phyloP scores from a whole-genome alignment of 2,329 filamentous ascomycete genomes.

The Sarocladium oryzae region DNA sequence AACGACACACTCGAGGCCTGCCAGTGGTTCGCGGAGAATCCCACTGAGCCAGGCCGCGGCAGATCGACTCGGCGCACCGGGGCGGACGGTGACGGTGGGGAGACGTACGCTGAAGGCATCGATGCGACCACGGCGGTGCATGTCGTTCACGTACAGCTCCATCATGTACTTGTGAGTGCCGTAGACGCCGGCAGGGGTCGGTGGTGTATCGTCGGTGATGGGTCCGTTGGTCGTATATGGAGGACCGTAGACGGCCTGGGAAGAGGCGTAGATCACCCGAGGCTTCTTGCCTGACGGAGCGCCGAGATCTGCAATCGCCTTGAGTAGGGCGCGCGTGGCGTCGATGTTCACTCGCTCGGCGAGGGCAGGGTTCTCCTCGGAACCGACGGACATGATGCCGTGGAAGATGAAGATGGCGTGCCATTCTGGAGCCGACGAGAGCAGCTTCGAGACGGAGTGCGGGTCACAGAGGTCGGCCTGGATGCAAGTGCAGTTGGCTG shows the following conservation, averaged over 20 bases:
- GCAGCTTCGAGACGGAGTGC: slow-evolving; percentile 20
- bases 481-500: slow-evolving; percentile 16
- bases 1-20: slow-evolving; percentile 37
- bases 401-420: slow-evolving; percentile 52
- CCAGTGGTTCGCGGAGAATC: slow-evolving; percentile 49
- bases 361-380: slow-evolving; percentile 51
- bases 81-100: slow-evolving; percentile 53
- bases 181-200: slow-evolving; percentile 51
- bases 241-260: slow-evolving; percentile 52
- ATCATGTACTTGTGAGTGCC: slow-evolving; percentile 55
- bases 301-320: slow-evolving; percentile 18
- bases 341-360: slow-evolving; percentile 53
- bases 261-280: slow-evolving; percentile 49
- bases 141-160: slow-evolving; percentile 22
- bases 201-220: slow-evolving; percentile 23
- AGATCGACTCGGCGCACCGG: slow-evolving; percentile 43
- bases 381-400: slow-evolving; percentile 57
- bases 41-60: slow-evolving; percentile 53
- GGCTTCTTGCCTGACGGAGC: neutral
- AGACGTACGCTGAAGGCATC: slow-evolving; percentile 49
- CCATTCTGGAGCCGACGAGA: slow-evolving; percentile 22
- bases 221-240: slow-evolving; percentile 26
- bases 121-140: slow-evolving; percentile 43
- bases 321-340: slow-evolving; percentile 46
- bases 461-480: slow-evolving; percentile 30